Evolutionary conservation across 345 rosid species (phyloP), one percentile per base, ranked within the genome.

Genomic region (Eutrema heterophyllum): DNA sequence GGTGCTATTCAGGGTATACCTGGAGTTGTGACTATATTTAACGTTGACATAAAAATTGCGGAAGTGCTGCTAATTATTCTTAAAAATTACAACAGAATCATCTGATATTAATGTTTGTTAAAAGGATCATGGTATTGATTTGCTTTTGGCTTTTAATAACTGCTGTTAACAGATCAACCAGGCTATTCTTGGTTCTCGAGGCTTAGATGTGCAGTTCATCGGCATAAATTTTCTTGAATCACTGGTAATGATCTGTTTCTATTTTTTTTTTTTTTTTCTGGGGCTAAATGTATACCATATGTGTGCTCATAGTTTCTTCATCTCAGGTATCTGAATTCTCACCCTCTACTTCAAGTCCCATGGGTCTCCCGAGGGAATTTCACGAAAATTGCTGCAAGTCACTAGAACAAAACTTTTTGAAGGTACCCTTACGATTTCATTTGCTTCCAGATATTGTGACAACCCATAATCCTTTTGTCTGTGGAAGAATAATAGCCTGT

Each of bases 341-440:
- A 70, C 97, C 99, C 53, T 83, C 96, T 63, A 92, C 97, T 67
- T 92, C 96, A 53, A 89, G 90, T 83, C 92, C 88, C 82, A 85
- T 95, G 96, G 92, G 99, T 82, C 96, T 95, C 72, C 97, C 99
- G 5, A 84, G 88, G 84, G 99, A 95, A 81, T 92, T 88, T 82
- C 98, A 92, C 78, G 97, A 95, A 80, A 94, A 80, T 59, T 95
- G 99, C 77, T 89, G 75, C 55, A 87, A 56, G 84, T 92, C 91
- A 49, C 71, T 95, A 18, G 97, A 95, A 83, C 85, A 82, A 68
- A 86, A 87, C 57, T 85, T 84, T 79, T 75, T 95, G 77, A 95
- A 92, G 99, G 99, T 90, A 66, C 49, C 72, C 15, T 35, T 71
- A 43, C 43, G 64, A 24, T 39, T 71, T 11, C 49, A 61, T 74